A percentile compares a stretch with the other conserved stretches of the same genome.
These are phyloP conservation scores for Hyphopichia pseudoburtonii DNA, from an alignment of 1,139 yeast species.

Conservation along the genomic window DNA sequence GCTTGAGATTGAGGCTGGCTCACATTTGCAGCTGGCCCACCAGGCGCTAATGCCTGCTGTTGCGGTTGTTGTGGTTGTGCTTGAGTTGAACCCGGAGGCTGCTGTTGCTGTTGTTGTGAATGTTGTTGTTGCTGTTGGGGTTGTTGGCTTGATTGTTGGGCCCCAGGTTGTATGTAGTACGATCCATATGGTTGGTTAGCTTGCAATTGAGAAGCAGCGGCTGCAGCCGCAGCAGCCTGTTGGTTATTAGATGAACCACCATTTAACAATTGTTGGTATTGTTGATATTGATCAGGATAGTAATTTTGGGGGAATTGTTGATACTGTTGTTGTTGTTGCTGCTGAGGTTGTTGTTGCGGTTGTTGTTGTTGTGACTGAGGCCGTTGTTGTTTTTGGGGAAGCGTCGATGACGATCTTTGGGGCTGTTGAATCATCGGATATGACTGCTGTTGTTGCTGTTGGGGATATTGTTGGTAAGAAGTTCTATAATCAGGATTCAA, in stretches of 20 bases:
- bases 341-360: constrained; percentile 5
- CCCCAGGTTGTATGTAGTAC: constrained; percentile 2
- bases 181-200: constrained; percentile 4
- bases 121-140: constrained; percentile 1
- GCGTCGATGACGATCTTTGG: neutral
- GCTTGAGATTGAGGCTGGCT: neutral
- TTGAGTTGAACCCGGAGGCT: constrained; percentile 5
- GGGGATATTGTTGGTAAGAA: neutral
- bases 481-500: neutral
- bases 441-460: neutral
- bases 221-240: neutral
- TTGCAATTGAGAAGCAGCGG: constrained; percentile 3
- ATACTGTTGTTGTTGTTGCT: constrained; percentile 9
- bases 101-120: constrained; percentile 2
- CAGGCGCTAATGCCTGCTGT: neutral
- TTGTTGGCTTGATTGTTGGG: neutral
- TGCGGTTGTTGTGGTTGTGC: constrained; percentile 6
- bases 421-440: constrained; percentile 1
- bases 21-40: too few relatives aligned
- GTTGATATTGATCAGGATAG: constrained; percentile 5
- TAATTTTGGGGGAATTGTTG: constrained; percentile 12
- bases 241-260: neutral
- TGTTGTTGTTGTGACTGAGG: constrained; percentile 3
- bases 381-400: constrained; percentile 4
- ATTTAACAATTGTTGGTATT: constrained; percentile 4